These are phyloP conservation scores for Fusarium aywerte DNA, from an alignment of 2,329 filamentous ascomycete genomes.

Conservation along the genomic window DNA sequence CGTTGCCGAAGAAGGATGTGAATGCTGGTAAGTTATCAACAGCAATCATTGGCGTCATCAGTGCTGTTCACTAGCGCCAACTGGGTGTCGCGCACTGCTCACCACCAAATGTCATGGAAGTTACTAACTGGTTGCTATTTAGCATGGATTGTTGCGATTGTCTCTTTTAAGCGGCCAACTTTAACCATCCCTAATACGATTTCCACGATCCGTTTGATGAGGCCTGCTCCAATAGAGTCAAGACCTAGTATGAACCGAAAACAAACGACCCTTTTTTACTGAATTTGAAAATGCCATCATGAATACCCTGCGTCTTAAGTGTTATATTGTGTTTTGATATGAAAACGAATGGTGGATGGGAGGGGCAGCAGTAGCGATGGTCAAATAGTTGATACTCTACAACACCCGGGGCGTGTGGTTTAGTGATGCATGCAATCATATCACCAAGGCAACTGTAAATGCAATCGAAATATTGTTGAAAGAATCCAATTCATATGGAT, in stretches of 20 bases:
- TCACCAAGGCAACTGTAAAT: neutral
- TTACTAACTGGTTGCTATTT: slow-evolving; percentile 7
- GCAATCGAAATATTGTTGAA: neutral
- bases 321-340: slow-evolving; percentile 7
- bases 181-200: neutral
- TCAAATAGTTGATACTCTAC: neutral
- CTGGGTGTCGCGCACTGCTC: slow-evolving; percentile 6
- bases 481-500: slow-evolving; percentile 13
- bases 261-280: neutral
- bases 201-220: slow-evolving; percentile 5
- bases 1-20: slow-evolving; percentile 61
- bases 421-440: neutral
- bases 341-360: slow-evolving; percentile 1
- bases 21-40: slow-evolving; percentile 56
- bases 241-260: neutral
- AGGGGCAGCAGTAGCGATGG: neutral
- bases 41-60: slow-evolving; percentile 10
- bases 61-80: slow-evolving; percentile 1
- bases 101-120: neutral
- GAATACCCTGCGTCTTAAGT: slow-evolving; percentile 12
- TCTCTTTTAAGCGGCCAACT: slow-evolving; percentile 46
- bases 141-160: slow-evolving; percentile 58
- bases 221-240: neutral
- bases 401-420: neutral
- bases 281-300: slow-evolving; percentile 21